Base-by-base conservation (phyloP, 768 basidiomycete species). In the Gloeostereum incarnatum region DNA sequence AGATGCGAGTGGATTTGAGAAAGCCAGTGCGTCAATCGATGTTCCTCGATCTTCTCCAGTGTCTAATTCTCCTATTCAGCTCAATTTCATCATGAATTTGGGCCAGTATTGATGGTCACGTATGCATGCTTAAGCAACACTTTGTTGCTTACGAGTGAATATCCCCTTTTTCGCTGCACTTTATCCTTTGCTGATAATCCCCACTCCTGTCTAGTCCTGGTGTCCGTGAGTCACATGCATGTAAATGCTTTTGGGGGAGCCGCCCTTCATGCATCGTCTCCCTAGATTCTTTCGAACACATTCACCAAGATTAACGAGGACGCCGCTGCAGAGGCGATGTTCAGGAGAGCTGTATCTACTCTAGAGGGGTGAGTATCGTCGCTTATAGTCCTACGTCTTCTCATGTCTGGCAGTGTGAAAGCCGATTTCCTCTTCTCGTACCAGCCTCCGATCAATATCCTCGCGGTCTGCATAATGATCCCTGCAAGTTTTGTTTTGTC, bases 261-360 rank as follows among this genome's bases (percentile, higher is more conserved):
- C 16, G 5, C 9, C 23, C 10, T 10, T 8, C 13, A 13, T 6
- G 23, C 31, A 14, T 7, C 21, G 21, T 39, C 23, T 29, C 35
- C 4, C 13, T 48, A 90, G 88, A 97, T 98, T 35, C 65, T 99
- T 18, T 90, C 90, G 5, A 89, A 97, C 53, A 97, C 96, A 0
- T 99, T 99, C 55, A 81, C 93, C 1, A 86, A 74, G 5, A 90
- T 98, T 50, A 93, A 81, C 45, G 83, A 88, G 48, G 91, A 97
- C 58, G 96, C 94, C 21, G 80, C 76, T 1, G 91, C 92, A 1
- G 91, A 96, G 86, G 87, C 86, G 2, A 91, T 96, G 91, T 97
- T 94, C 56, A 70, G 94, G 34, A 82, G 81, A 53, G 92, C 93
- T 0, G 94, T 97, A 2, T 79, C 81, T 2, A 97, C 93, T 0